Evolutionary conservation across 345 rosid species (phyloP).

Genomic region (Eucalyptus brandiana): DNA sequence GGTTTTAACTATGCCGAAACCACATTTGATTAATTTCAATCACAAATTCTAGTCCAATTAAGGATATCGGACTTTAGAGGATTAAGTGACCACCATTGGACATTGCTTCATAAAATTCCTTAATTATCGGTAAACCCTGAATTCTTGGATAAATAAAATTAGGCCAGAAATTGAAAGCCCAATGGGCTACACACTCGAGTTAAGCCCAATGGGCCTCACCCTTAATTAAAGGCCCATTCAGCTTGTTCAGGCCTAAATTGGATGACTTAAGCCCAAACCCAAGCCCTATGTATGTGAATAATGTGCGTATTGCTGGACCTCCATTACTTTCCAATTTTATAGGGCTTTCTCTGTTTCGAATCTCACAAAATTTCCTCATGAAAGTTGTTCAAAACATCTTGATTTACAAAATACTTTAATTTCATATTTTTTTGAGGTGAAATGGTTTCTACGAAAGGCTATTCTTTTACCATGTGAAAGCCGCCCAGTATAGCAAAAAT

Average conservation of each 20-base stretch:
- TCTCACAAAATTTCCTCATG: too few relatives aligned
- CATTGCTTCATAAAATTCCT: too few relatives aligned
- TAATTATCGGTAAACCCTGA: fast-evolving
- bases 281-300: fast-evolving
- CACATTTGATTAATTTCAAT: fast-evolving
- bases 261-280: too few relatives aligned
- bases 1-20: too few relatives aligned
- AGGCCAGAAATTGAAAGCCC: fast-evolving
- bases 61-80: too few relatives aligned
- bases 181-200: fast-evolving
- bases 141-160: too few relatives aligned
- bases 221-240: fast-evolving
- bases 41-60: fast-evolving
- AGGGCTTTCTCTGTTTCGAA: fast-evolving
- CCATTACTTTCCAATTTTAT: fast-evolving
- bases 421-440: fast-evolving
- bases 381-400: too few relatives aligned
- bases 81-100: too few relatives aligned
- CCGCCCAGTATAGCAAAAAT: fast-evolving
- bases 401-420: fast-evolving
- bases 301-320: fast-evolving
- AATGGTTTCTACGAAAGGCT: fast-evolving
- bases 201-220: fast-evolving
- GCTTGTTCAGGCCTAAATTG: too few relatives aligned
- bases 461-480: fast-evolving